Evolutionary conservation across 2,329 filamentous ascomycete species (phyloP).

Genomic region (Fusarium algeriense): DNA sequence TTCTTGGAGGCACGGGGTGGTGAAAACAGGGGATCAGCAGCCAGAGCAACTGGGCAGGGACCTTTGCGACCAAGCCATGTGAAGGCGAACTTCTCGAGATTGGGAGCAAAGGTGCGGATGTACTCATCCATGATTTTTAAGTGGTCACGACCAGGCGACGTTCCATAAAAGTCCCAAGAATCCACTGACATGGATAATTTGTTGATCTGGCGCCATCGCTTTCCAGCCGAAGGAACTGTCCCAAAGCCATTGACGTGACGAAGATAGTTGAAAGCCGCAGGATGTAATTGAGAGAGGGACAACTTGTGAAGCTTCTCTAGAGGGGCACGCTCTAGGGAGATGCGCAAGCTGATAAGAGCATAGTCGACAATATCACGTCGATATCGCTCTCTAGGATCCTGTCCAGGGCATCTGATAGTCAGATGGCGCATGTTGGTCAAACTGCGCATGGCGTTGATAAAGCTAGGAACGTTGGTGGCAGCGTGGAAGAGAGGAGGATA

Average conservation of each 20-base stretch:
- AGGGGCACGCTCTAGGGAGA: constrained; percentile 81
- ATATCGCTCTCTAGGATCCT: constrained; percentile 76
- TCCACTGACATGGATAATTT: constrained; percentile 80
- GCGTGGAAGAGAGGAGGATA: constrained; percentile 92
- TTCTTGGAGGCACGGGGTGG: constrained; percentile 66
- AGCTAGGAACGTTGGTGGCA: constrained; percentile 86
- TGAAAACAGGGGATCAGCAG: constrained; percentile 77
- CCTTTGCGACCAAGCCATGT: constrained; percentile 82
- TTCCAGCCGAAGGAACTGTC: constrained; percentile 76
- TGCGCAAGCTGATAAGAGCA: constrained; percentile 86
- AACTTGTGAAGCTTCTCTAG: constrained; percentile 75
- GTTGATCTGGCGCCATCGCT: constrained; percentile 82
- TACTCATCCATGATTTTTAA: constrained; percentile 86
- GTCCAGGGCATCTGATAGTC: constrained; percentile 80
- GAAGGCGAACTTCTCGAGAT: constrained; percentile 79
- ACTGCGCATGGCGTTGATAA: constrained; percentile 78
- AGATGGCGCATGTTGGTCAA: constrained; percentile 79
- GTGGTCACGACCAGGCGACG: constrained; percentile 74
- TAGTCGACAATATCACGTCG: constrained; percentile 86
- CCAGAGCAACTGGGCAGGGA: constrained; percentile 78
- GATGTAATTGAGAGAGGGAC: constrained; percentile 79
- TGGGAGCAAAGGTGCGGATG: constrained; percentile 75
- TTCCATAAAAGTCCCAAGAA: constrained; percentile 72
- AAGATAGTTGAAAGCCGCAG: constrained; percentile 81
- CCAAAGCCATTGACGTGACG: constrained; percentile 81